These are phyloP conservation scores for Trametes sp. DNA, from an alignment of 1,284 basidiomycete genomes.

Conservation along the genomic window DNA sequence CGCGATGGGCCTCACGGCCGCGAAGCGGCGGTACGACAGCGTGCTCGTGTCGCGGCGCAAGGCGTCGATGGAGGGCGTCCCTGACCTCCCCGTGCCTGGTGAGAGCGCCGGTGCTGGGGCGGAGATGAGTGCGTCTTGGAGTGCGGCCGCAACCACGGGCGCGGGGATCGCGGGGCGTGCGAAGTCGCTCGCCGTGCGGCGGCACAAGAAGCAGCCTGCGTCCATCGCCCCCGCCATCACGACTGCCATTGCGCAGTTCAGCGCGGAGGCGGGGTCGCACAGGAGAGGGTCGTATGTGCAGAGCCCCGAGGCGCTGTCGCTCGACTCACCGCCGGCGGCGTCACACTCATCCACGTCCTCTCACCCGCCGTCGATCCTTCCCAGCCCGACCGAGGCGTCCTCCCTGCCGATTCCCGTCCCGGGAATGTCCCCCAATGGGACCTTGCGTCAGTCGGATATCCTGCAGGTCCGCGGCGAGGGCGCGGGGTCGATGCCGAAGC, in stretches of 20 bases:
- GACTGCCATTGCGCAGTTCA: constrained; percentile 29
- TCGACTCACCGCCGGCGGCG: constrained; percentile 53
- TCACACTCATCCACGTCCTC: constrained; percentile 56
- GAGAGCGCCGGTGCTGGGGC: constrained; percentile 6
- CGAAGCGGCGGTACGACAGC: constrained; percentile 72
- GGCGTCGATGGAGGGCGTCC: constrained; percentile 45
- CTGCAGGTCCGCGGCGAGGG: constrained; percentile 34
- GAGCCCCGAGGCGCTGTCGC: constrained; percentile 34
- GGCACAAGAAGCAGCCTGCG: constrained; percentile 52
- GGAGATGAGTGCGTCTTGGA: not conserved
- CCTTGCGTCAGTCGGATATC: constrained; percentile 41
- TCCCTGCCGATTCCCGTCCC: constrained; percentile 38
- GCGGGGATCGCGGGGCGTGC: constrained; percentile 38
- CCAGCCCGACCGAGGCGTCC: constrained; percentile 45
- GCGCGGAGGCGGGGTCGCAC: constrained; percentile 32
- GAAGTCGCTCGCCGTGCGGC: constrained; percentile 45
- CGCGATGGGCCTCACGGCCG: constrained; percentile 52
- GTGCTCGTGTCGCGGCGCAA: constrained; percentile 65
- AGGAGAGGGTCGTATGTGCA: constrained; percentile 19
- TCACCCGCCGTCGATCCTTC: constrained; percentile 43
- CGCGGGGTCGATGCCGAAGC: constrained; percentile 53
- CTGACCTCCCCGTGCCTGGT: constrained; percentile 26
- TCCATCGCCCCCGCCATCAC: constrained; percentile 45
- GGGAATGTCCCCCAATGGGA: constrained; percentile 34
- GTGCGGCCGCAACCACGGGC: constrained; percentile 1